A percentile compares a stretch with the other conserved stretches of the same genome.
These are phyloP conservation scores for Aspergillus niger DNA, from an alignment of 2,329 filamentous ascomycete genomes.

Conservation along the genomic window DNA sequence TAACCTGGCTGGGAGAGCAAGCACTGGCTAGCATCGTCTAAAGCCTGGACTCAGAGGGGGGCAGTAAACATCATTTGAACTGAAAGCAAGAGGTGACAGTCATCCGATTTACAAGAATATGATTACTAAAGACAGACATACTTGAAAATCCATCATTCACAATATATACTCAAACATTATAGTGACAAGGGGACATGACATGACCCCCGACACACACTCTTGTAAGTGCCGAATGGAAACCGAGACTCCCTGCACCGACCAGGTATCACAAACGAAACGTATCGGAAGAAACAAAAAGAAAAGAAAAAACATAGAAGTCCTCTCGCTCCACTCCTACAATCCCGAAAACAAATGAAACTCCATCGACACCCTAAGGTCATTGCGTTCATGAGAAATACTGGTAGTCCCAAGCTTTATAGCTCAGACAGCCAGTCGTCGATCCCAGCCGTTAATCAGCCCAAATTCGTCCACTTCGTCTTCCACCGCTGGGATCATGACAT, in stretches of 20 bases:
- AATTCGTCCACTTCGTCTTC: conserved; percentile 38
- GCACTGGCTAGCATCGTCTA: not conserved
- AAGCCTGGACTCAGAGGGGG: not conserved
- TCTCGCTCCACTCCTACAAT: not conserved
- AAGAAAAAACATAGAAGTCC: not conserved
- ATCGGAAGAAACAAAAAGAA: too few relatives aligned
- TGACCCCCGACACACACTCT: not conserved
- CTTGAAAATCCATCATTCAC: not conserved
- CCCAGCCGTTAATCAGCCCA: conserved; percentile 34
- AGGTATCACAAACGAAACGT: conserved; percentile 2
- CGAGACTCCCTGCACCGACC: conserved; percentile 2
- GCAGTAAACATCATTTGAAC: too few relatives aligned
- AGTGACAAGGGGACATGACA: not conserved
- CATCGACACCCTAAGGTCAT: not conserved
- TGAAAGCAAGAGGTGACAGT: too few relatives aligned
- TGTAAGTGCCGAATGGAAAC: not conserved
- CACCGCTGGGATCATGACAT: conserved; percentile 40
- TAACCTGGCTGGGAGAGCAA: not conserved
- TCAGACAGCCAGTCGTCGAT: conserved; percentile 38
- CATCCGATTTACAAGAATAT: not conserved
- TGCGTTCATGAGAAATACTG: not conserved
- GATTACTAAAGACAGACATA: not conserved
- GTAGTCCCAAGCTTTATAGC: not conserved
- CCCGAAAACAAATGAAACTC: not conserved
- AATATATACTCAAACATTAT: not conserved